These are phyloP conservation scores for Halenospora varia DNA, from an alignment of 495 filamentous ascomycete genomes.

Conservation along the genomic window DNA sequence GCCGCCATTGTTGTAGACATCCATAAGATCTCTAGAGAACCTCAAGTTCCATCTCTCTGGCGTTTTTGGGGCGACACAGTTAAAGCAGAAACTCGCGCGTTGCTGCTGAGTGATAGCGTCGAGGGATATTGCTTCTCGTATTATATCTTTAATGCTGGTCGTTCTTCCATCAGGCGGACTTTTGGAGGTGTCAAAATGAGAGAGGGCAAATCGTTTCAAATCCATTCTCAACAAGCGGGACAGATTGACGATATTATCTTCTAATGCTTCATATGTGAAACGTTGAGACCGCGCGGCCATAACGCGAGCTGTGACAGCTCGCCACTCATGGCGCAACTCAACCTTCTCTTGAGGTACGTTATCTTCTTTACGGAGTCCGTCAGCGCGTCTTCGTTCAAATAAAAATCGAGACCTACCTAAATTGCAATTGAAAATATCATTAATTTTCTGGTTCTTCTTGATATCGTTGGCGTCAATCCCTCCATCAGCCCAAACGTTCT, in stretches of 20 bases:
- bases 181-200: too few relatives aligned
- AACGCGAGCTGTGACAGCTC: neutral
- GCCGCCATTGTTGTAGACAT: neutral
- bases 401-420: neutral
- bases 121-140: neutral
- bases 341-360: neutral
- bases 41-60: too few relatives aligned
- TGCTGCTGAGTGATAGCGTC: neutral
- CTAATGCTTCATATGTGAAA: neutral
- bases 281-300: neutral
- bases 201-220: neutral
- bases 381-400: neutral
- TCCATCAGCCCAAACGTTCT: neutral
- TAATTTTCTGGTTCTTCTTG: too few relatives aligned
- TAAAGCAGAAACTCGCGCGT: neutral
- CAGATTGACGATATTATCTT: neutral
- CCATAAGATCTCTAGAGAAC: neutral
- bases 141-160: neutral
- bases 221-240: neutral
- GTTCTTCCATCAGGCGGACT: too few relatives aligned
- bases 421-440: neutral
- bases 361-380: neutral
- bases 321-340: neutral
- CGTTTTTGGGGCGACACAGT: too few relatives aligned
- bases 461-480: neutral